phyloP scores from a whole-genome alignment of 345 rosid genomes.

The Reutealis trisperma region DNA sequence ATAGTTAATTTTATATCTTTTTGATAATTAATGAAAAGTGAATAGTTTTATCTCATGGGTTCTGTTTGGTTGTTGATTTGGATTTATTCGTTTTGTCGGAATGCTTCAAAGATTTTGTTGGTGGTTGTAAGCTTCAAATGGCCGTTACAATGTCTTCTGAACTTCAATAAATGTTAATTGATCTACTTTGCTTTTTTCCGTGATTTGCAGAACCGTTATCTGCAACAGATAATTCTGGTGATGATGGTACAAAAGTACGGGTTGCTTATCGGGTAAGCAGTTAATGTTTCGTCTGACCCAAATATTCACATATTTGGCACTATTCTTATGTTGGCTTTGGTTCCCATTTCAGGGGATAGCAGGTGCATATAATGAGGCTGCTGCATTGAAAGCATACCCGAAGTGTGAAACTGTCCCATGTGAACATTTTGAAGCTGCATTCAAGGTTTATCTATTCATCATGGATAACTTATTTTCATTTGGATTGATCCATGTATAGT shows the following conservation, averaged over 20 bases:
- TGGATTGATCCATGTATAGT: slow-evolving; percentile 6
- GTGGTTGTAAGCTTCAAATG: not conserved
- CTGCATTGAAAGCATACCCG: slow-evolving; percentile 85
- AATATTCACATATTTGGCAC: slow-evolving; percentile 16
- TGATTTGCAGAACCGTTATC: slow-evolving; percentile 75
- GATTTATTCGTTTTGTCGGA: not conserved
- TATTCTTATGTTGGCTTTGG: slow-evolving; percentile 20
- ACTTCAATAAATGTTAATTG: not conserved
- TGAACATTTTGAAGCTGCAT: slow-evolving; percentile 79
- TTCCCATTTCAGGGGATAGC: slow-evolving; percentile 65
- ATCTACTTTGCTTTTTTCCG: not conserved
- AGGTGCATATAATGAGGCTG: slow-evolving; percentile 94
- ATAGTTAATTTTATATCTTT: not conserved
- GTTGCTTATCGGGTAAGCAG: slow-evolving; percentile 82
- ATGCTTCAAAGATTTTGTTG: not conserved
- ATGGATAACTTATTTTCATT: not conserved
- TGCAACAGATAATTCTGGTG: slow-evolving; percentile 40
- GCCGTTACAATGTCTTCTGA: too few relatives aligned
- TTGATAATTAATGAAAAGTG: not conserved
- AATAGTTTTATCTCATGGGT: not conserved
- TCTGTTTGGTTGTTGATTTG: not conserved
- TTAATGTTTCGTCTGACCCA: slow-evolving; percentile 12
- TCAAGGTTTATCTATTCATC: slow-evolving; percentile 53
- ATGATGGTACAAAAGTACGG: slow-evolving; percentile 58
- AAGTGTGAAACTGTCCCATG: slow-evolving; percentile 90